phyloP scores from a whole-genome alignment of 208 protist species.

The Wallacemonas sp. region DNA sequence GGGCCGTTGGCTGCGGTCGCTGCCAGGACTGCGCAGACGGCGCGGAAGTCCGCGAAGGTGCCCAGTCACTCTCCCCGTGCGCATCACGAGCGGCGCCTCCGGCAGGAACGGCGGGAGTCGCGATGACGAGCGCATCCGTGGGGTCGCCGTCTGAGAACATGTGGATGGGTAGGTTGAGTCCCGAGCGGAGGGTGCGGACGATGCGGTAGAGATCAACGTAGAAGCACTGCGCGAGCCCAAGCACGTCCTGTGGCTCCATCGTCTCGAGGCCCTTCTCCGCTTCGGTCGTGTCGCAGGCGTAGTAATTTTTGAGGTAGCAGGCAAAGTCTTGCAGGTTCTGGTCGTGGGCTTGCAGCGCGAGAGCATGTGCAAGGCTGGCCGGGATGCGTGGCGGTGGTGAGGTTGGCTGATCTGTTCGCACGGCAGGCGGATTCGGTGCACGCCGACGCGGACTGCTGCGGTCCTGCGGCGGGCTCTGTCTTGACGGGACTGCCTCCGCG shows the following conservation, averaged over 20 bases:
- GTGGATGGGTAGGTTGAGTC: constrained; percentile 30
- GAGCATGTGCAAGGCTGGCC: not conserved
- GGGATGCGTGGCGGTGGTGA: not conserved
- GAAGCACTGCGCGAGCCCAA: constrained; percentile 69
- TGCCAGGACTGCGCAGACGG: not conserved
- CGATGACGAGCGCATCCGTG: constrained; percentile 13
- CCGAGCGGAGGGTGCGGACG: constrained; percentile 39
- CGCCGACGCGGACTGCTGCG: constrained; percentile 4
- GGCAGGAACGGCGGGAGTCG: constrained; percentile 12
- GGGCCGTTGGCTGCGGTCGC: not conserved
- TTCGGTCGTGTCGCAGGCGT: constrained; percentile 57
- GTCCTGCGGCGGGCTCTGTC: no score
- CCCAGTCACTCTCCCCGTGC: not conserved
- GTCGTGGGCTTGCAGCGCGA: constrained; percentile 15
- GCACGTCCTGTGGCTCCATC: constrained; percentile 64
- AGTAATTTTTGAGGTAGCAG: constrained; percentile 71
- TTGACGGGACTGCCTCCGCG: no score
- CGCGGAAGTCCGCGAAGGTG: not conserved
- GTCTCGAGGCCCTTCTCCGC: constrained; percentile 51
- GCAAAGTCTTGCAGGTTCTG: constrained; percentile 49
- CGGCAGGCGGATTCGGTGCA: not conserved
- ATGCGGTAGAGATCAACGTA: constrained; percentile 69
- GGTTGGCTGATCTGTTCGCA: not conserved
- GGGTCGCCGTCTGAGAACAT: constrained; percentile 58
- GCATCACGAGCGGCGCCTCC: not conserved